These are phyloP conservation scores for Populus tomentosa DNA, from an alignment of 441 rosid species.

Conservation along the genomic window DNA sequence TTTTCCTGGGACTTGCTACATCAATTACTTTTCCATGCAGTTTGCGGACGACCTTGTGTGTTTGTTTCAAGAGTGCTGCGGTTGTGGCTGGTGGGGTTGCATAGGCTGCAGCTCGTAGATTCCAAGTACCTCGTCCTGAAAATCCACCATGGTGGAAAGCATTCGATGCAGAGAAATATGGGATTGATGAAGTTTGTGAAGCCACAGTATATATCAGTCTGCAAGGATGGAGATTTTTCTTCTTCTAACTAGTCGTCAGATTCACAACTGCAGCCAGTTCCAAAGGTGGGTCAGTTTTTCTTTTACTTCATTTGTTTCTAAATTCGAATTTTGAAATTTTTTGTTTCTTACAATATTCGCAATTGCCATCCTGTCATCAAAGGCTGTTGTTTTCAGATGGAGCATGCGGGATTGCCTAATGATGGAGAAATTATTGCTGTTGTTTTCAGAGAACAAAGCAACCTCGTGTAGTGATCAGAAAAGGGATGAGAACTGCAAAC, in stretches of 20 bases:
- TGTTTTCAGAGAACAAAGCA: not conserved
- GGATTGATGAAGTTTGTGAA: conserved; percentile 84
- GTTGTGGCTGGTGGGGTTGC: too few relatives aligned
- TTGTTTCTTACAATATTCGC: not conserved
- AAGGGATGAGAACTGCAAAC: not conserved
- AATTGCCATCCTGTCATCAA: conserved; percentile 6
- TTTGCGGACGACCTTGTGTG: conserved; percentile 78
- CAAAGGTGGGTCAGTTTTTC: conserved; percentile 42
- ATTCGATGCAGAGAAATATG: conserved; percentile 87
- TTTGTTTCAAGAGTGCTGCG: too few relatives aligned
- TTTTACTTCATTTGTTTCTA: not conserved
- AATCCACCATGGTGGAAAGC: conserved; percentile 97
- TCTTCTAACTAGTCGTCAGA: conserved; percentile 55
- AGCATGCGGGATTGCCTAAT: not conserved
- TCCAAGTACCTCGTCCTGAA: too few relatives aligned
- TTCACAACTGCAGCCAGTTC: conserved; percentile 44
- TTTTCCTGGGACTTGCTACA: not conserved
- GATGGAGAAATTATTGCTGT: not conserved
- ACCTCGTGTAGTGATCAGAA: not conserved
- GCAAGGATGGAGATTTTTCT: conserved; percentile 88
- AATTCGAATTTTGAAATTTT: not conserved
- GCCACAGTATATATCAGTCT: conserved; percentile 69
- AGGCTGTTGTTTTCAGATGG: not conserved
- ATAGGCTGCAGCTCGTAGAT: too few relatives aligned
- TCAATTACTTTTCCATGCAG: conserved; percentile 28